Evolutionary conservation across 192 early-diverging fungal species (phyloP).

Genomic region (Backusella tuberculispora): DNA sequence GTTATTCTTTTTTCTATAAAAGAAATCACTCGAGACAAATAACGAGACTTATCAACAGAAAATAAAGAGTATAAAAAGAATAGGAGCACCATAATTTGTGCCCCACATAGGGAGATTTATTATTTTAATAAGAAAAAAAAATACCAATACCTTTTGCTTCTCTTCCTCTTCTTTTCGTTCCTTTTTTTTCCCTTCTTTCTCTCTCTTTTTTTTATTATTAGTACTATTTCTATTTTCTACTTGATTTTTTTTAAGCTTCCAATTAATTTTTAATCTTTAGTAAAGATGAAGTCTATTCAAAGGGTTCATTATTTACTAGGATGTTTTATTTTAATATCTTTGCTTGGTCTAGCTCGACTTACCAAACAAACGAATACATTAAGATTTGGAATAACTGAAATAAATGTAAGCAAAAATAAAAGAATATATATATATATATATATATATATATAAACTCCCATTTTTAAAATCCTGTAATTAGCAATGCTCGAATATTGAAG

Average conservation of each 20-base stretch:
- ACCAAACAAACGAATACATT: not conserved
- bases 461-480: not conserved
- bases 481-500: slow-evolving; percentile 25
- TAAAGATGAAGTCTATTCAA: slow-evolving; percentile 21
- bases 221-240: not conserved
- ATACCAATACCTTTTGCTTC: not conserved
- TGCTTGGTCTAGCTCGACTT: not conserved
- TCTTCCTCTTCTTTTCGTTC: not conserved
- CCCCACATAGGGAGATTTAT: slow-evolving; percentile 9
- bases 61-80: not conserved
- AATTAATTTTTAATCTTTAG: not conserved
- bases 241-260: not conserved
- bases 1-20: not conserved
- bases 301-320: slow-evolving; percentile 14
- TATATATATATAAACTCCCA: not conserved
- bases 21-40: slow-evolving; percentile 1
- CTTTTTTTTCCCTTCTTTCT: not conserved
- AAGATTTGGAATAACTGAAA: not conserved
- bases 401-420: not conserved
- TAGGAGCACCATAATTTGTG: not conserved
- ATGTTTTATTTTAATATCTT: not conserved
- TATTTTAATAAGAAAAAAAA: slow-evolving; percentile 14
- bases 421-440: not conserved
- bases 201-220: not conserved
- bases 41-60: not conserved